Evolutionary conservation across 2,329 filamentous ascomycete genomes (phyloP).

Genomic region (Alternaria tenuissima): DNA sequence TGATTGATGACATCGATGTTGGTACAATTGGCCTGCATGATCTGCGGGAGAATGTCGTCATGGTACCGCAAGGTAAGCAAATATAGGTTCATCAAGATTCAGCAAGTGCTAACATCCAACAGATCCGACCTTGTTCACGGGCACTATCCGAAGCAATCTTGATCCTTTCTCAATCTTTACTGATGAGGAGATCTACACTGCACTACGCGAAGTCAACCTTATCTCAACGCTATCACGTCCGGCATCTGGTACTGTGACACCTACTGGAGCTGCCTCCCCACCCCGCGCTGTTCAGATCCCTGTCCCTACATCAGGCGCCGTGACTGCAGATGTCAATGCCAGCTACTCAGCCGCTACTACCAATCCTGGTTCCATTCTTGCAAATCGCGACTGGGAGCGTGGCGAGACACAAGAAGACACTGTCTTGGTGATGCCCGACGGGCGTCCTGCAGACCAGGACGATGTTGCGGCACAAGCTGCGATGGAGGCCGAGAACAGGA

Average conservation of each 20-base stretch:
- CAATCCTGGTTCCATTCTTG: constrained; percentile 44
- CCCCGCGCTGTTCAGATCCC: constrained; percentile 43
- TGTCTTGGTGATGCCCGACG: constrained; percentile 42
- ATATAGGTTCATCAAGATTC: not conserved
- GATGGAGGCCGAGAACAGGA: constrained; percentile 78
- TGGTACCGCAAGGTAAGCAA: constrained; percentile 78
- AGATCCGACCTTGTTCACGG: constrained; percentile 92
- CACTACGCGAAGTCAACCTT: constrained; percentile 86
- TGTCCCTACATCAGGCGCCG: constrained; percentile 38
- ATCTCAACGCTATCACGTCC: constrained; percentile 63
- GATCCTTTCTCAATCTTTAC: constrained; percentile 91
- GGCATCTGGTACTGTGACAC: constrained; percentile 38
- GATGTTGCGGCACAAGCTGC: constrained; percentile 34
- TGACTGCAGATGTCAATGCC: constrained; percentile 36
- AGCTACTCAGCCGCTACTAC: constrained; percentile 43
- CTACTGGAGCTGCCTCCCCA: constrained; percentile 26
- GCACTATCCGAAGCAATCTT: constrained; percentile 89
- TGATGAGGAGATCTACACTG: constrained; percentile 88
- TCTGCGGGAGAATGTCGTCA: constrained; percentile 91
- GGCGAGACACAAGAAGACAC: constrained; percentile 41
- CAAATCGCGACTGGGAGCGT: constrained; percentile 39
- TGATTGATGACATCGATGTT: constrained; percentile 92
- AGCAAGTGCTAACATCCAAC: constrained; percentile 22
- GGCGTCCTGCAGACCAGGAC: constrained; percentile 39
- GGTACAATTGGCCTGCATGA: constrained; percentile 90